These are phyloP conservation scores for Lactarius vividus DNA, from an alignment of 768 basidiomycete genomes.

Conservation along the genomic window DNA sequence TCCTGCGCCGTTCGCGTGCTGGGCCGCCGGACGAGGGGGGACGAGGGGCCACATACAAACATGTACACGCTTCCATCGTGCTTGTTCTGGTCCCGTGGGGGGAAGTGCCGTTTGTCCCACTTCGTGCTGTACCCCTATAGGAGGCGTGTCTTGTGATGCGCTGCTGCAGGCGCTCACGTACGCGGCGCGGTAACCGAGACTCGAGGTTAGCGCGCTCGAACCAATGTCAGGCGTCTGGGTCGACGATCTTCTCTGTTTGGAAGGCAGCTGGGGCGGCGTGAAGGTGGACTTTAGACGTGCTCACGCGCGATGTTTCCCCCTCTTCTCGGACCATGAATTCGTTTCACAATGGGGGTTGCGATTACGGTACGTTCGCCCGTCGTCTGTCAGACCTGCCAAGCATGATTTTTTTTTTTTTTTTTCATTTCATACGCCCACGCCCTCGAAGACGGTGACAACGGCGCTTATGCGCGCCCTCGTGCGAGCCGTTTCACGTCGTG, in stretches of 20 bases:
- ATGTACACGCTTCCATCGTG: no score
- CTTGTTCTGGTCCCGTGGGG: no score
- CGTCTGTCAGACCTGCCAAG: constrained; percentile 29
- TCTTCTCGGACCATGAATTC: constrained; percentile 84
- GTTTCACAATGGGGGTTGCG: constrained; percentile 95
- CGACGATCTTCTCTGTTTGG: constrained; percentile 85
- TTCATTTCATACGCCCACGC: neutral
- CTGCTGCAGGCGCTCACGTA: no score
- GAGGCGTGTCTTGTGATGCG: no score
- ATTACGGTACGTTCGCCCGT: constrained; percentile 60
- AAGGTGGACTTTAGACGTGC: constrained; percentile 95
- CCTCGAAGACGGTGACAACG: constrained; percentile 31
- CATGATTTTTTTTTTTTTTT: neutral
- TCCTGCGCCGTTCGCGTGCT: neutral
- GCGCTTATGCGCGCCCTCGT: constrained; percentile 94
- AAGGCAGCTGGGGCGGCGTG: constrained; percentile 66
- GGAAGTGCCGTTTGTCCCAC: no score
- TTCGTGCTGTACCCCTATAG: neutral
- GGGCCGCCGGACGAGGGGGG: no score
- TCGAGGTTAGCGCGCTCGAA: no score
- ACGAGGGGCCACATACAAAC: no score
- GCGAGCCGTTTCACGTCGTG: constrained; percentile 87
- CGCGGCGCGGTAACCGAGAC: no score
- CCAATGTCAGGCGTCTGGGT: constrained; percentile 38
- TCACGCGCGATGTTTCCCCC: constrained; percentile 82